These are phyloP conservation scores for Pseudocercospora pini-densiflorae DNA, from an alignment of 2,329 filamentous ascomycete species.

Conservation along the genomic window DNA sequence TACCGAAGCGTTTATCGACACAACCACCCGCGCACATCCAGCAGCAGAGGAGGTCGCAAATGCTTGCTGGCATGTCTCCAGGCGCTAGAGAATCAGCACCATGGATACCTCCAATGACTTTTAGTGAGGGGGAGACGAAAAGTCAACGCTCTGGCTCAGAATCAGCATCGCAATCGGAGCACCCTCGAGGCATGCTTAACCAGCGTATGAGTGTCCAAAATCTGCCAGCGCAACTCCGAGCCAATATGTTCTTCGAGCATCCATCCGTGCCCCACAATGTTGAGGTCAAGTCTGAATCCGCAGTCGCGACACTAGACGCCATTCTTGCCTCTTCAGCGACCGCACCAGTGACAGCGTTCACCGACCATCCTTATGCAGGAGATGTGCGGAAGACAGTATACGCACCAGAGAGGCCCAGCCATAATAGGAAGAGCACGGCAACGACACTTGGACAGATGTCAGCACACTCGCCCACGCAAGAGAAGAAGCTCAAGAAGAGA, in stretches of 20 bases:
- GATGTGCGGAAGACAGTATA: conserved; percentile 77
- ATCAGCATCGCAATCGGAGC: conserved; percentile 10
- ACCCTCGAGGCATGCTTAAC: conserved; percentile 34
- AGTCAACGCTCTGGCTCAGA: conserved; percentile 22
- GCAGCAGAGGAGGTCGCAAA: conserved; percentile 73
- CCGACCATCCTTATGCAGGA: conserved; percentile 82
- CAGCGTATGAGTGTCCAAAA: conserved; percentile 45
- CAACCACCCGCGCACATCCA: conserved; percentile 66
- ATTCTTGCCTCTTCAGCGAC: conserved; percentile 88
- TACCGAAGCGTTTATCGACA: conserved; percentile 85
- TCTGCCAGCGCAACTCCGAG: conserved; percentile 82
- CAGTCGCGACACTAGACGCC: conserved; percentile 84
- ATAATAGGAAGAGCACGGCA: conserved; percentile 26
- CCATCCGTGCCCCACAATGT: conserved; percentile 62
- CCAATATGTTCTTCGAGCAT: conserved; percentile 87
- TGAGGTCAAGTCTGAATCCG: conserved; percentile 73
- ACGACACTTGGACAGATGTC: conserved; percentile 17
- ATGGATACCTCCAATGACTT: conserved; percentile 45
- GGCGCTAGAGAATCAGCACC: conserved; percentile 58
- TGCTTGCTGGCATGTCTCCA: conserved; percentile 59
- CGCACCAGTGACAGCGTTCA: conserved; percentile 90
- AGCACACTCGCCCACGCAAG: conserved; percentile 3
- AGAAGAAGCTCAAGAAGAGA: conserved; percentile 30
- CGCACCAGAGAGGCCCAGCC: conserved; percentile 47
- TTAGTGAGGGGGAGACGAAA: conserved; percentile 21